Evolutionary conservation across 352 stramenopile species (phyloP).

Genomic region (Globisporangium okanoganense): DNA sequence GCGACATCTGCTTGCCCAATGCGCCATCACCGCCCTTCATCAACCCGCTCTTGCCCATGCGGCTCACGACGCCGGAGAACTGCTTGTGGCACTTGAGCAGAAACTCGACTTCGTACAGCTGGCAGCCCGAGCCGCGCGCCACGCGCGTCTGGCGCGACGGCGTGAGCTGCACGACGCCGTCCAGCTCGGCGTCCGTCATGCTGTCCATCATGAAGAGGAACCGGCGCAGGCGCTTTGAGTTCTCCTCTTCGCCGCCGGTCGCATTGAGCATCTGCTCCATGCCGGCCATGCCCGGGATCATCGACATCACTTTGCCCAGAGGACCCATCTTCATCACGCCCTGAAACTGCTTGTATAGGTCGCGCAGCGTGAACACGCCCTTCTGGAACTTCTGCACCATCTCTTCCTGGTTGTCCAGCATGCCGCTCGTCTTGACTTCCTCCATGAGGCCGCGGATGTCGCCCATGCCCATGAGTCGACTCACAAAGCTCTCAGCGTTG

Average conservation of each 20-base stretch:
- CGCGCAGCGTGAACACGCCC: constrained; percentile 95
- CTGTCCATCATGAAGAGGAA: constrained; percentile 99
- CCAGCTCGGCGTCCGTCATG: constrained; percentile 97
- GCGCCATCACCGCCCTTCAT: constrained; percentile 87
- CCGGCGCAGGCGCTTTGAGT: constrained; percentile 90
- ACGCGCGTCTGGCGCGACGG: constrained; percentile 82
- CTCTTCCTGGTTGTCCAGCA: constrained; percentile 94
- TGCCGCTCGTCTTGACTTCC: constrained; percentile 90
- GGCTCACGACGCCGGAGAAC: constrained; percentile 92
- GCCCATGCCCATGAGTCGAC: constrained; percentile 97
- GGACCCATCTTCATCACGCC: constrained; percentile 97
- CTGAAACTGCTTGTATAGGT: constrained; percentile 99
- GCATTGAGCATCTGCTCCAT: constrained; percentile 91
- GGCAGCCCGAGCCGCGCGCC: constrained; percentile 88
- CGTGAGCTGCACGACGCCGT: constrained; percentile 82
- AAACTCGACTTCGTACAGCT: constrained; percentile 88
- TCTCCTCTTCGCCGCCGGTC: constrained; percentile 90
- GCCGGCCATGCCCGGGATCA: constrained; percentile 95
- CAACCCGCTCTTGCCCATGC: constrained; percentile 97
- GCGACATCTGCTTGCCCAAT: constrained; percentile 92
- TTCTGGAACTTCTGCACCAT: constrained; percentile 96
- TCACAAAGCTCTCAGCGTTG: constrained; percentile 97
- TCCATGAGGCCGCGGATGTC: constrained; percentile 96
- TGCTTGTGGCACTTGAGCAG: constrained; percentile 96
- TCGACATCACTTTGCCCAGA: constrained; percentile 97